These are phyloP conservation scores for Xerocomus brunneocitrinus DNA, from an alignment of 768 basidiomycete species.

Conservation along the genomic window DNA sequence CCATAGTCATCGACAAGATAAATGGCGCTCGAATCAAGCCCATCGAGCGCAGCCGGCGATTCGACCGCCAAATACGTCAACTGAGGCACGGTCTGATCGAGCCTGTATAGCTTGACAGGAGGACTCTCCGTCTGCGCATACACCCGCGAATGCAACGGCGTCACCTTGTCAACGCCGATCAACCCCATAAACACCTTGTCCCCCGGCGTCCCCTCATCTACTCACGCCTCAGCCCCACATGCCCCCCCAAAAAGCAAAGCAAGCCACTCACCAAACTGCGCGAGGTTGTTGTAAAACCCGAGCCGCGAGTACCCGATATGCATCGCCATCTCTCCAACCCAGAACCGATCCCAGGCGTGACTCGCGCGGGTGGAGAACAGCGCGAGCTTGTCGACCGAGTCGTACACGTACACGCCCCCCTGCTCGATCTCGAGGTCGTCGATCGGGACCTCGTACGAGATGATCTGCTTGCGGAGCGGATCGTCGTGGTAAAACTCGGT, in stretches of 20 bases:
- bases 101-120: conserved; percentile 33
- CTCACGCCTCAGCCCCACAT: neutral
- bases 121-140: conserved; percentile 1
- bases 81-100: conserved; percentile 44
- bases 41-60: conserved; percentile 20
- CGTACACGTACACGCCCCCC: conserved; percentile 57
- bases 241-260: no score
- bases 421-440: conserved; percentile 44
- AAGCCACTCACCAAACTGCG: conserved; percentile 43
- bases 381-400: conserved; percentile 49
- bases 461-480: conserved; percentile 19
- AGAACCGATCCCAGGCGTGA: conserved; percentile 53
- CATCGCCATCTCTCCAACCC: conserved; percentile 56
- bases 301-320: conserved; percentile 37
- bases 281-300: conserved; percentile 38
- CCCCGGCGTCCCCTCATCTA: conserved; percentile 51
- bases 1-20: conserved; percentile 48
- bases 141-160: conserved; percentile 7
- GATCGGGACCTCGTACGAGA: conserved; percentile 48
- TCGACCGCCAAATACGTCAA: conserved; percentile 35
- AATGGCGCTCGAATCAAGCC: conserved; percentile 45
- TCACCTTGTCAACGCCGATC: conserved; percentile 35
- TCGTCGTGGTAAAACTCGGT: conserved; percentile 1
- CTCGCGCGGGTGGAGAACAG: conserved; percentile 56
- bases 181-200: conserved; percentile 44